Evolutionary conservation across 805 yeast species (phyloP).

Genomic region (Kuraishia molischiana): DNA sequence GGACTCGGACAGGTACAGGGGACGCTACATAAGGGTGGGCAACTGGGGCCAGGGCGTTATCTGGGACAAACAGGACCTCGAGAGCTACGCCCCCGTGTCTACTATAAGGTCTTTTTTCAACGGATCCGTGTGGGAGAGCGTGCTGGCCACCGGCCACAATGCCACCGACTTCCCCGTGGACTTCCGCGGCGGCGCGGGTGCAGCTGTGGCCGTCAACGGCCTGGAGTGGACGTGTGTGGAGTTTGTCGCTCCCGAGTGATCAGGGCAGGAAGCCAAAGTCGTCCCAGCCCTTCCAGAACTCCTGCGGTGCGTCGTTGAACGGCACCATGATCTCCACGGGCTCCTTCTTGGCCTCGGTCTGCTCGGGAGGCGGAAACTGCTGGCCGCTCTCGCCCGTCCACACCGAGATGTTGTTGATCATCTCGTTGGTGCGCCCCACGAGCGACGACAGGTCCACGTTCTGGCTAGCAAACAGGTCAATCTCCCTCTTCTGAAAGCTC

Average conservation of each 20-base stretch:
- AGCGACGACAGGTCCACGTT: conserved; percentile 14
- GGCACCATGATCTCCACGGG: background rate
- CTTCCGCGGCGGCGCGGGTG: background rate
- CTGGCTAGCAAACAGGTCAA: background rate
- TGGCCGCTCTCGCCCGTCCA: conserved; percentile 47
- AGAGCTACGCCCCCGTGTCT: conserved; percentile 1
- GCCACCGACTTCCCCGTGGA: conserved; percentile 1
- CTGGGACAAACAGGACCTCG: background rate
- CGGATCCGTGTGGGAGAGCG: background rate
- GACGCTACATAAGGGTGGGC: conserved; percentile 37
- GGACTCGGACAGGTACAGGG: conserved; percentile 20
- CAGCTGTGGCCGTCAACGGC: background rate
- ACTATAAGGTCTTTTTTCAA: background rate
- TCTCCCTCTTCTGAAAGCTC: background rate
- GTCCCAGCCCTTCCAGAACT: conserved; percentile 37
- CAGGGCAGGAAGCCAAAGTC: conserved; percentile 37
- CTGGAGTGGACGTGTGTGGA: conserved; percentile 4
- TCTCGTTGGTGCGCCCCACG: conserved; percentile 41
- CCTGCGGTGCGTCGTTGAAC: conserved; percentile 17
- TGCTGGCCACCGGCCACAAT: background rate
- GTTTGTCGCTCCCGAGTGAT: background rate
- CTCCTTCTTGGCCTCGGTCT: background rate
- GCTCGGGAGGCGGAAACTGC: conserved; percentile 16
- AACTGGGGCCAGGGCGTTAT: conserved; percentile 43
- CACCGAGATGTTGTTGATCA: conserved; percentile 51